Evolutionary conservation across 768 basidiomycete species (phyloP).

Genomic region (Butyriboletus loyo): DNA sequence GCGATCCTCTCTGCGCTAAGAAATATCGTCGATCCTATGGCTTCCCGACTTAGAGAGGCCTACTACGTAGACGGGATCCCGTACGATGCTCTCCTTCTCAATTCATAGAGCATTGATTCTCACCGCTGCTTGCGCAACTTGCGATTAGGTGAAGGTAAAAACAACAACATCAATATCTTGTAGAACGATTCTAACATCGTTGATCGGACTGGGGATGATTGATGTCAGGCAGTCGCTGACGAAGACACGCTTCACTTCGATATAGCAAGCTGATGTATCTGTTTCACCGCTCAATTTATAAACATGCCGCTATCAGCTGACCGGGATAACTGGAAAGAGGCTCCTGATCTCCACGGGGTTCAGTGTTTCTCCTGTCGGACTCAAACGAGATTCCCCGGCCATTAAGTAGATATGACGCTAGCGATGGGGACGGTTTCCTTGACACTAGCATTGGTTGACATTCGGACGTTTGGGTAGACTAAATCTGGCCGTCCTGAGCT

Average conservation of each 20-base stretch:
- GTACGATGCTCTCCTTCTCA: constrained; percentile 27
- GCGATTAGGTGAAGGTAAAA: constrained; percentile 10
- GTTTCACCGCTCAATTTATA: constrained; percentile 3
- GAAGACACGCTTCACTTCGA: not conserved
- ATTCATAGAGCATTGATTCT: constrained; percentile 20
- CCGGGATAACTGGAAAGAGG: not conserved
- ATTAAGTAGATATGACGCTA: not conserved
- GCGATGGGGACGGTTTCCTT: not conserved
- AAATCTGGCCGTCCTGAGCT: too few species aligned
- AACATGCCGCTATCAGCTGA: not conserved
- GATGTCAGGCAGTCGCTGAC: not conserved
- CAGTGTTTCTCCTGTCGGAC: not conserved
- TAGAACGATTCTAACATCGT: not conserved
- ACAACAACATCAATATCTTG: not conserved
- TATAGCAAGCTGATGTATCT: not conserved
- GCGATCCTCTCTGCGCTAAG: constrained; percentile 79
- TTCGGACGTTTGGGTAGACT: not conserved
- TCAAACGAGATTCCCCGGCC: too few species aligned
- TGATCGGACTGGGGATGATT: not conserved
- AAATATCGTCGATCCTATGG: constrained; percentile 68
- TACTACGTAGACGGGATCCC: constrained; percentile 32
- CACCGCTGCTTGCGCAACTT: not conserved
- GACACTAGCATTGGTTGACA: too few species aligned
- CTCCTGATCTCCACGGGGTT: not conserved
- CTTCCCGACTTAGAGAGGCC: constrained; percentile 26